Evolutionary conservation across 371 early-diverging fungal species (phyloP).

Genomic region (Dichotomocladium elegans): DNA sequence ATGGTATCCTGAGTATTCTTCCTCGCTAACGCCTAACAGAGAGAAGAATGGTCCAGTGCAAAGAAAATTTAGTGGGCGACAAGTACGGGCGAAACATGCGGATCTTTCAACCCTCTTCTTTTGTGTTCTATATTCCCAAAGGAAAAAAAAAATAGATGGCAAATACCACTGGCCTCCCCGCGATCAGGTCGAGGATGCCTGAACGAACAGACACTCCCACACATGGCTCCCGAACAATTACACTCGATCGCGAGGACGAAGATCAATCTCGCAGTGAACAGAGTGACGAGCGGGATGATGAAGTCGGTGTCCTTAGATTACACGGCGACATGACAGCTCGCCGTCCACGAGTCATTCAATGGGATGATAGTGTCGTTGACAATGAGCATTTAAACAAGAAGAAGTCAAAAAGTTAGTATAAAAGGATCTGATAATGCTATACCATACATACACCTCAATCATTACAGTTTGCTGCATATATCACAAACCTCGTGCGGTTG

Average conservation of each 20-base stretch:
- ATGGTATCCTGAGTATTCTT: not conserved
- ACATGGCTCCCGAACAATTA: slow-evolving; percentile 40
- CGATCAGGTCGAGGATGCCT: slow-evolving; percentile 18
- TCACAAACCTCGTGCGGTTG: slow-evolving; percentile 68
- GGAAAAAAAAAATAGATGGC: not conserved
- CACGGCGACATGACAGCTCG: slow-evolving; percentile 45
- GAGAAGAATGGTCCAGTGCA: not conserved
- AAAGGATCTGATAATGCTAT: no score
- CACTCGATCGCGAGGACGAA: slow-evolving; percentile 19
- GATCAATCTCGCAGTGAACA: slow-evolving; percentile 6
- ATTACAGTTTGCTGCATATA: slow-evolving; percentile 83
- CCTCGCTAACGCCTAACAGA: not conserved
- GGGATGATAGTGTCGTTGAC: slow-evolving; percentile 83
- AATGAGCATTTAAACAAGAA: slow-evolving; percentile 84
- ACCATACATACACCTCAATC: not conserved
- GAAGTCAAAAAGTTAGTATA: slow-evolving; percentile 71
- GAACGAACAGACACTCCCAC: slow-evolving; percentile 19
- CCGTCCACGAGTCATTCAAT: slow-evolving; percentile 60
- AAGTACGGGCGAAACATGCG: not conserved
- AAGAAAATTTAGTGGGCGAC: not conserved
- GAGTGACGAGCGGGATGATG: slow-evolving; percentile 17
- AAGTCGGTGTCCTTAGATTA: slow-evolving; percentile 47
- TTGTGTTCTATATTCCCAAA: not conserved
- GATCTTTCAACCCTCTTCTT: not conserved
- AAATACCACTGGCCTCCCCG: no score